Evolutionary conservation across 306 rosid genomes (phyloP).

Genomic region (Boehmeria nivea): DNA sequence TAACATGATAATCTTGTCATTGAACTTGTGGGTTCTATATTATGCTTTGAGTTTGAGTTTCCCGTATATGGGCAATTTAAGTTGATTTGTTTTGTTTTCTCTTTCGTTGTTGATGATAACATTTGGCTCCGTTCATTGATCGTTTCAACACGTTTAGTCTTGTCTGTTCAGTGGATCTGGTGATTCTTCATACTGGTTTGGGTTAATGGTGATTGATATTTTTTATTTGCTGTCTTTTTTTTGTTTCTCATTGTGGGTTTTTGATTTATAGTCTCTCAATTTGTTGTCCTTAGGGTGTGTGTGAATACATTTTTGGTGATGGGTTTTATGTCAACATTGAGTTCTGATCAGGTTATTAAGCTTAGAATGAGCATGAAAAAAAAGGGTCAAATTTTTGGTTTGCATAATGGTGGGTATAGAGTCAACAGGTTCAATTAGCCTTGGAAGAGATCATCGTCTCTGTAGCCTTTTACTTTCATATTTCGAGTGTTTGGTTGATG

Average conservation of each 20-base stretch:
- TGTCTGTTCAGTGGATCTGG: conserved; percentile 38
- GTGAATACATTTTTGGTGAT: too few relatives aligned
- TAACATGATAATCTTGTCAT: conserved; percentile 24
- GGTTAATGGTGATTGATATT: too few relatives aligned
- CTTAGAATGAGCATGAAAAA: too few relatives aligned
- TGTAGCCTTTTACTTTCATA: neutral
- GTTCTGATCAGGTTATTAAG: conserved; percentile 1
- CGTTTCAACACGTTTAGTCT: conserved; percentile 11
- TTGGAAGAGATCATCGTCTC: neutral
- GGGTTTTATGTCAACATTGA: conserved; percentile 15
- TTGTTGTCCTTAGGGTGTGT: too few relatives aligned
- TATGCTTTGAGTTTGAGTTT: conserved; percentile 14
- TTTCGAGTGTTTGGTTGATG: neutral
- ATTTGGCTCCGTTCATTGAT: too few relatives aligned
- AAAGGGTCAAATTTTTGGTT: too few relatives aligned
- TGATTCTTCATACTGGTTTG: conserved; percentile 15
- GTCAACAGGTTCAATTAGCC: neutral
- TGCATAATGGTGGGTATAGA: neutral
- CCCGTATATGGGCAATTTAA: conserved; percentile 23
- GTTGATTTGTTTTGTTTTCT: conserved; percentile 20
- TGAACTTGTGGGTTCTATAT: too few relatives aligned
- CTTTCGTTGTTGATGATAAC: conserved; percentile 3
- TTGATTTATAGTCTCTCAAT: conserved; percentile 5
- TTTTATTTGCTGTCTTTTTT: too few relatives aligned
- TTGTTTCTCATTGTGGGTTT: too few relatives aligned